Base-by-base conservation (phyloP, 257 asterid genomes). In the Prunella vulgaris region DNA sequence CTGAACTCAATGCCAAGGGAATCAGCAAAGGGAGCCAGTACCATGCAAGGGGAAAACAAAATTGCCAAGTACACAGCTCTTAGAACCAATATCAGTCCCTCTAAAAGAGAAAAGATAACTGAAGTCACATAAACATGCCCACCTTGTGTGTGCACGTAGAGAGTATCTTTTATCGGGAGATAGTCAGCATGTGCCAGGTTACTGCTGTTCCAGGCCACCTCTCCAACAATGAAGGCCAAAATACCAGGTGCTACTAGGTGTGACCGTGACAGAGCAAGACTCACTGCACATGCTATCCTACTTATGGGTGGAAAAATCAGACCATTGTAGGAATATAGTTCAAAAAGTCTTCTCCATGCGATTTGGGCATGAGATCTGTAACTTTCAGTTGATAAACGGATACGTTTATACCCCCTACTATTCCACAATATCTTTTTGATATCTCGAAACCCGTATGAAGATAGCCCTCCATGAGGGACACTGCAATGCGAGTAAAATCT, bases 171-270 rank as follows among this genome's bases (percentile, higher is more conserved):
- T 51, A 66, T 57, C 12, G 87, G 84, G 53, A 85, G 78, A 71
- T 80, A 71, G 60, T 91, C 96, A 40, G 97, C 90, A 65, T 78
- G 79, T 49, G 87, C 90, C 57, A 72, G 37, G 63, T 68, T 56
- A 54, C 83, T 58, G 60, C 17, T 72, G 67, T 75, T 87, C 93
- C 85, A 74, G 62, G 84, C 76, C 40, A 85, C 69, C 78, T 88
- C 88, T 76, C 92, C 85, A 66, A 83, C 12, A 53, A 88, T 17
- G 62, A 86, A 80, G 62, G 96, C 97, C 81, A 86, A 70, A 59
- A 90, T 79, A 65, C 98, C 90, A 53, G 98, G 97, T 68, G 89
- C 86, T 66, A 90, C 72, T 59, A 90, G 88, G 78, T 86, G 86
- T 42, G 98, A 93, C 42, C 95, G 84, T 70, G 92, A 69, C 84